A percentile compares a stretch with the other conserved stretches of the same genome.
Conservation (phyloP, 768 basidiomycete genomes). For the Paxillus ammoniavirescens region DNA sequence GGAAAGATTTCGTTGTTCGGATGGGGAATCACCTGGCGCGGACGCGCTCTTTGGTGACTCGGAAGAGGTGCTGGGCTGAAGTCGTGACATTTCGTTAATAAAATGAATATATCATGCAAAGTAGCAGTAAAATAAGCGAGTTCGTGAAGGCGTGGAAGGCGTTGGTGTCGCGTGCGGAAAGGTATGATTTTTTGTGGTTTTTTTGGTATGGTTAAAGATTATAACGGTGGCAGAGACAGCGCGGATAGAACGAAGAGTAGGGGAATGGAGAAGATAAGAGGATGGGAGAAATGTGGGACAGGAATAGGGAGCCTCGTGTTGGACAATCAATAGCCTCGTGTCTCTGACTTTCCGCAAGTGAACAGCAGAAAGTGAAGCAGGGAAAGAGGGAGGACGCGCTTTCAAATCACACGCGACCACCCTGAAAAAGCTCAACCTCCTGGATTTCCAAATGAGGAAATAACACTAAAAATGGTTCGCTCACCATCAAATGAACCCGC, state of each 20-base stretch:
- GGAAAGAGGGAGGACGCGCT: conserved; percentile 18
- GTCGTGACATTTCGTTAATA: conserved; percentile 38
- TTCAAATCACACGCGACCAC: conserved; percentile 27
- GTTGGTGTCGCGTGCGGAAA: conserved; percentile 35
- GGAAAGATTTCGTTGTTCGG: conserved; percentile 30
- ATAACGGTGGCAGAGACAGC: conserved; percentile 15
- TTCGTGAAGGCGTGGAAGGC: conserved; percentile 27
- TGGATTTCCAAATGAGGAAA: conserved; percentile 29
- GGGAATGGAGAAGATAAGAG: conserved; percentile 20
- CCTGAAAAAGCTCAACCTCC: conserved; percentile 35
- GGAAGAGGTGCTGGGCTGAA: conserved; percentile 28
- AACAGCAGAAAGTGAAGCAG: conserved; percentile 28
- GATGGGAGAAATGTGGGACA: conserved; percentile 2
- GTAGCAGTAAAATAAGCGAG: conserved; percentile 25
- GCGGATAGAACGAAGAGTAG: conserved; percentile 19
- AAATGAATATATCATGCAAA: conserved; percentile 28
- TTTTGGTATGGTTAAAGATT: conserved; percentile 23
- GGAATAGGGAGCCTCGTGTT: conserved; percentile 48
- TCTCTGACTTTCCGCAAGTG: conserved; percentile 41
- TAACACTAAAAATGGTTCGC: conserved; percentile 16
- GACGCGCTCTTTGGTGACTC: conserved; percentile 33
- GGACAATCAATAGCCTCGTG: conserved; percentile 46
- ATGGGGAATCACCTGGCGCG: conserved; percentile 14
- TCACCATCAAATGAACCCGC: conserved; percentile 22
- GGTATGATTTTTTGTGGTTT: conserved; percentile 21